Conservation (phyloP, 805 yeast species). For the Dipodascus geniculatus region DNA sequence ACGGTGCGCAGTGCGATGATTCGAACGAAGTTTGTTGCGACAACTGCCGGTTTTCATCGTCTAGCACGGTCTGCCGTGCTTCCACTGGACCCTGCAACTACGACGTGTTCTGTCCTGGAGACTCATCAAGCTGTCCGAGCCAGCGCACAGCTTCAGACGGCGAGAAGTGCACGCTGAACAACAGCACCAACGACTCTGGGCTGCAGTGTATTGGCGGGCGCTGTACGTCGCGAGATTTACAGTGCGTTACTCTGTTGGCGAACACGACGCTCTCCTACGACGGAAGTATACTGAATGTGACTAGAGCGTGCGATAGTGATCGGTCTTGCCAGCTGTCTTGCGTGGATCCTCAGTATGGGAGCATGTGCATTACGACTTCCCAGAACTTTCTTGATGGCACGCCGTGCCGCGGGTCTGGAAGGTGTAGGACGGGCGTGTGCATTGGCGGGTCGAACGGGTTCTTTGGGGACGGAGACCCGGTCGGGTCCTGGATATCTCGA, state of each 20-base stretch:
- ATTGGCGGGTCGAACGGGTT: slow-evolving; percentile 15
- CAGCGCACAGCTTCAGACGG: slow-evolving; percentile 22
- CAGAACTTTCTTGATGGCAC: slow-evolving; percentile 27
- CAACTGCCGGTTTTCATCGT: slow-evolving; percentile 22
- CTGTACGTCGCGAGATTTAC: slow-evolving; percentile 27
- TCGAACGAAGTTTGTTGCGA: slow-evolving; percentile 24
- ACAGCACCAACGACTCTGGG: slow-evolving; percentile 6
- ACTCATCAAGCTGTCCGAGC: slow-evolving; percentile 23
- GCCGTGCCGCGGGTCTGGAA: slow-evolving; percentile 22
- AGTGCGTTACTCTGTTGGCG: slow-evolving; percentile 22
- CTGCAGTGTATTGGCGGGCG: slow-evolving; percentile 24
- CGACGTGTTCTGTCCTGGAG: slow-evolving; percentile 25
- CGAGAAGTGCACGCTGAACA: slow-evolving; percentile 14
- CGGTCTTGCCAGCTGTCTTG: slow-evolving; percentile 21
- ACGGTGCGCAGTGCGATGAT: slow-evolving; percentile 23
- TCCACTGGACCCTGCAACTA: slow-evolving; percentile 26
- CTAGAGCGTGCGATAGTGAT: slow-evolving; percentile 21
- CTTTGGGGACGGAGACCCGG: neutral
- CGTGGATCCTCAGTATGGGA: slow-evolving; percentile 16
- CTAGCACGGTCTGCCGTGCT: slow-evolving; percentile 20
- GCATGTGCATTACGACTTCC: slow-evolving; percentile 18
- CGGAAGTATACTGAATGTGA: slow-evolving; percentile 16
- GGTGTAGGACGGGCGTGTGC: slow-evolving; percentile 22
- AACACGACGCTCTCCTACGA: slow-evolving; percentile 12
- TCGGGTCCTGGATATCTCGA: neutral